These are phyloP conservation scores for Leishmania turanica DNA, from an alignment of 208 protist genomes.

Conservation along the genomic window DNA sequence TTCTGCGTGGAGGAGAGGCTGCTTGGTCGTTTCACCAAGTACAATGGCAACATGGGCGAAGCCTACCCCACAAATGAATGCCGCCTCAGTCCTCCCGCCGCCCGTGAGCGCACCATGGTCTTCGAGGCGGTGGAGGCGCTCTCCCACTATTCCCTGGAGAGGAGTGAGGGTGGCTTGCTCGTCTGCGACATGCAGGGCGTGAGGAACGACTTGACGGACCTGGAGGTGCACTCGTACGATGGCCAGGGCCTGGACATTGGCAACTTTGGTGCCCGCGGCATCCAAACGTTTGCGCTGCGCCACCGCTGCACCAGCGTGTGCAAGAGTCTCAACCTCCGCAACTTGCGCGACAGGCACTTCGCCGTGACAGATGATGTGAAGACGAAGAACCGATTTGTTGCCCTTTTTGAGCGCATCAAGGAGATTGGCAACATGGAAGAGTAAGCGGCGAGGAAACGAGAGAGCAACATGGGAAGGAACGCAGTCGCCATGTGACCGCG, in stretches of 20 bases:
- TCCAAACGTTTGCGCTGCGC: conserved; percentile 42
- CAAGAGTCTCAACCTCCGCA: conserved; percentile 37
- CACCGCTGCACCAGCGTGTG: conserved; percentile 71
- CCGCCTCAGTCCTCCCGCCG: conserved; percentile 22
- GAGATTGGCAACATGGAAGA: conserved; percentile 16
- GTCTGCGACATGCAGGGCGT: conserved; percentile 82
- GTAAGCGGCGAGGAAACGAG: background rate
- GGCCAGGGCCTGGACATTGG: conserved; percentile 64
- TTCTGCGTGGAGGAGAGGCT: conserved; percentile 76
- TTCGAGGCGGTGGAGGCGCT: conserved; percentile 81
- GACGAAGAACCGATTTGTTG: conserved; percentile 15
- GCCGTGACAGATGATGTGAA: conserved; percentile 21
- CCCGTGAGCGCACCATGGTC: conserved; percentile 34
- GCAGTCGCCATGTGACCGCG: background rate
- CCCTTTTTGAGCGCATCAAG: conserved; percentile 25
- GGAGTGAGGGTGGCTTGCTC: conserved; percentile 49
- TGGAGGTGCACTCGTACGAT: conserved; percentile 72
- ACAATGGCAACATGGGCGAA: conserved; percentile 84
- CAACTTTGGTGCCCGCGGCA: conserved; percentile 65
- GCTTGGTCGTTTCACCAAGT: conserved; percentile 72
- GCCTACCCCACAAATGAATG: conserved; percentile 54
- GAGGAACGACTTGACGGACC: conserved; percentile 59
- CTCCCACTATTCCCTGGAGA: conserved; percentile 70
- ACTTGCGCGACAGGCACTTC: conserved; percentile 20
- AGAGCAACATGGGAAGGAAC: background rate